Conservation (phyloP, 2,329 filamentous ascomycete species). For the Canariomyces notabilis region DNA sequence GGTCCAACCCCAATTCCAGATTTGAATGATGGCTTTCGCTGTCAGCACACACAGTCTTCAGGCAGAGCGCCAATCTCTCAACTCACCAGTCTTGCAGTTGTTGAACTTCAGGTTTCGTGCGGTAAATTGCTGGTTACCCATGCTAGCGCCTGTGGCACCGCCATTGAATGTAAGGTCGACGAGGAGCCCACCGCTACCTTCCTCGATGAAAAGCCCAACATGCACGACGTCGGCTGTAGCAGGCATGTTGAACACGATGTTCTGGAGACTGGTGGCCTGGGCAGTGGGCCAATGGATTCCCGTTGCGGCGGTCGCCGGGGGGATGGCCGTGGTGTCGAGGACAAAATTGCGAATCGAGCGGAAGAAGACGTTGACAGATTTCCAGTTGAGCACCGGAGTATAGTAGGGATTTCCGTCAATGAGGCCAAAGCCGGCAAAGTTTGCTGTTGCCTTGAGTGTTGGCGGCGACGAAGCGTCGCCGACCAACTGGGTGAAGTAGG, state of each 20-base stretch:
- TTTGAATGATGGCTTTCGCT: constrained; percentile 52
- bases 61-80: background rate
- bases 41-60: background rate
- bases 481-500: constrained; percentile 76
- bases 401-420: constrained; percentile 48
- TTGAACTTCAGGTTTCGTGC: constrained; percentile 63
- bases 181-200: constrained; percentile 32
- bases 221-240: constrained; percentile 45
- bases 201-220: constrained; percentile 54
- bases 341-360: constrained; percentile 55
- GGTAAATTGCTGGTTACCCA: constrained; percentile 67
- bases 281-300: constrained; percentile 67
- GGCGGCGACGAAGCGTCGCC: constrained; percentile 60
- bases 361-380: constrained; percentile 55
- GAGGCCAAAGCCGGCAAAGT: constrained; percentile 45
- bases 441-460: constrained; percentile 48
- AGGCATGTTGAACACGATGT: constrained; percentile 52
- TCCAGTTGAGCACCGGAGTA: constrained; percentile 42
- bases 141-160: constrained; percentile 54
- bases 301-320: constrained; percentile 41
- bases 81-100: constrained; percentile 51
- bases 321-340: constrained; percentile 52
- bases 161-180: constrained; percentile 58
- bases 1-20: constrained; percentile 72
- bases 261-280: constrained; percentile 57